Percentiles rank a stretch among this genome's conserved stretches.
These are phyloP conservation scores for Golubevia pallescens DNA, from an alignment of 1,284 basidiomycete species.

Conservation along the genomic window DNA sequence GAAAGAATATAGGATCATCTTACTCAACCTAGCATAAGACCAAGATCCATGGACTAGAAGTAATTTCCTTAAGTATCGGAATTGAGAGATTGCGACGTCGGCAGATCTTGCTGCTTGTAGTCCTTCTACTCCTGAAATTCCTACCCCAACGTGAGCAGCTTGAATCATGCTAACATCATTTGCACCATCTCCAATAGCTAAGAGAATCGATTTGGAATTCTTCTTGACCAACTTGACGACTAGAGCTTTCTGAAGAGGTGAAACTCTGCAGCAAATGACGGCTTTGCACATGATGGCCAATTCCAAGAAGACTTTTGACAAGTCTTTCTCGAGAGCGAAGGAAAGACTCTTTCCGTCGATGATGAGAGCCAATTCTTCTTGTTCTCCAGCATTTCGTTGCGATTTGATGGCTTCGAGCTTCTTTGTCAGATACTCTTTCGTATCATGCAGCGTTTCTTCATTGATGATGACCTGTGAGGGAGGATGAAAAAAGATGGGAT, in stretches of 20 bases:
- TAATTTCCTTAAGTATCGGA: slow-evolving; percentile 93
- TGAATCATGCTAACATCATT: slow-evolving; percentile 73
- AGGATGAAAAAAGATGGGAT: not conserved
- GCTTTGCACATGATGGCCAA: slow-evolving; percentile 98
- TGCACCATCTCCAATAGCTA: slow-evolving; percentile 81
- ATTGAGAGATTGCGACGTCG: slow-evolving; percentile 97
- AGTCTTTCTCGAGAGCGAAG: slow-evolving; percentile 89
- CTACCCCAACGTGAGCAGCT: slow-evolving; percentile 82
- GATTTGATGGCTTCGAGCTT: slow-evolving; percentile 89
- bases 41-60: slow-evolving; percentile 96
- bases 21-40: slow-evolving; percentile 94
- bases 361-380: slow-evolving; percentile 90
- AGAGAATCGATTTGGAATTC: slow-evolving; percentile 85
- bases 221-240: slow-evolving; percentile 99
- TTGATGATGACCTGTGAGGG: slow-evolving; percentile 82
- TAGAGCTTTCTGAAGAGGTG: slow-evolving; percentile 94
- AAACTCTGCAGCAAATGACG: slow-evolving; percentile 97
- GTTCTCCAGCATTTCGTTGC: slow-evolving; percentile 85
- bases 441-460: slow-evolving; percentile 82
- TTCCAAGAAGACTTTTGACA: slow-evolving; percentile 87
- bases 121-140: slow-evolving; percentile 97
- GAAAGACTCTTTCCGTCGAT: slow-evolving; percentile 96
- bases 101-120: slow-evolving; percentile 95
- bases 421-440: slow-evolving; percentile 84
- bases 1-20: slow-evolving; percentile 77